Evolutionary conservation across 2,329 filamentous ascomycete species (phyloP).

Genomic region (Fusarium protoensiforme): DNA sequence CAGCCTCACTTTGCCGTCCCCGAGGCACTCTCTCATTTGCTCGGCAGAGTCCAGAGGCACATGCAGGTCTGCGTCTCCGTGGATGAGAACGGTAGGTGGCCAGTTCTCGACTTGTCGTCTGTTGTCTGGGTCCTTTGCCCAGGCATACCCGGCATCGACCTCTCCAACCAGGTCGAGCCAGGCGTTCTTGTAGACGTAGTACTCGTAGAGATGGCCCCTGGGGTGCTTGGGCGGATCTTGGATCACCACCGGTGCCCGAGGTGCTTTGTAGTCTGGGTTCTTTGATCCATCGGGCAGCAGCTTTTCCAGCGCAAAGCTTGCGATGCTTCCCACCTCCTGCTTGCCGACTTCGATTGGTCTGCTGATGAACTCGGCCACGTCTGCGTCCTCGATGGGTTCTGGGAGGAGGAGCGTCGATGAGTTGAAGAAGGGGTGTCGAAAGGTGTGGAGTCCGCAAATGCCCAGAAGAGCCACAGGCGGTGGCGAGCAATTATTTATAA

Average conservation of each 20-base stretch:
- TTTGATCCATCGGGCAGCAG: conserved; percentile 43
- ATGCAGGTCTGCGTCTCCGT: conserved; percentile 45
- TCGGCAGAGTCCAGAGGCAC: conserved; percentile 45
- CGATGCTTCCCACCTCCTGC: conserved; percentile 14
- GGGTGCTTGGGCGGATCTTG: neutral
- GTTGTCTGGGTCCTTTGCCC: conserved; percentile 31
- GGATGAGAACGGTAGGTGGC: conserved; percentile 50
- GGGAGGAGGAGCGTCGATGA: conserved; percentile 46
- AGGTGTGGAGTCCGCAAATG: conserved; percentile 50
- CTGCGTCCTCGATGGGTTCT: conserved; percentile 39
- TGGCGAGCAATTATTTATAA: conserved; percentile 45
- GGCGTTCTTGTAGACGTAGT: conserved; percentile 47
- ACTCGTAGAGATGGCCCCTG: conserved; percentile 46
- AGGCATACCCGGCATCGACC: conserved; percentile 47
- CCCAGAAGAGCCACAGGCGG: conserved; percentile 48
- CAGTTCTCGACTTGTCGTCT: conserved; percentile 34
- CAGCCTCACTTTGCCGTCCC: conserved; percentile 39
- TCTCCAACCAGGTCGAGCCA: conserved; percentile 43
- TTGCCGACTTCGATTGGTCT: conserved; percentile 40
- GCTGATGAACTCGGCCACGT: conserved; percentile 38
- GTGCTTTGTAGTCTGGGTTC: conserved; percentile 35
- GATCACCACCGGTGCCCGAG: neutral
- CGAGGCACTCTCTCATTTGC: conserved; percentile 42
- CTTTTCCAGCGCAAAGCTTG: conserved; percentile 41
- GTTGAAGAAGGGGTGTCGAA: conserved; percentile 50